Conservation (phyloP, 805 yeast species). For the Wickerhamomyces rabaulensis region DNA sequence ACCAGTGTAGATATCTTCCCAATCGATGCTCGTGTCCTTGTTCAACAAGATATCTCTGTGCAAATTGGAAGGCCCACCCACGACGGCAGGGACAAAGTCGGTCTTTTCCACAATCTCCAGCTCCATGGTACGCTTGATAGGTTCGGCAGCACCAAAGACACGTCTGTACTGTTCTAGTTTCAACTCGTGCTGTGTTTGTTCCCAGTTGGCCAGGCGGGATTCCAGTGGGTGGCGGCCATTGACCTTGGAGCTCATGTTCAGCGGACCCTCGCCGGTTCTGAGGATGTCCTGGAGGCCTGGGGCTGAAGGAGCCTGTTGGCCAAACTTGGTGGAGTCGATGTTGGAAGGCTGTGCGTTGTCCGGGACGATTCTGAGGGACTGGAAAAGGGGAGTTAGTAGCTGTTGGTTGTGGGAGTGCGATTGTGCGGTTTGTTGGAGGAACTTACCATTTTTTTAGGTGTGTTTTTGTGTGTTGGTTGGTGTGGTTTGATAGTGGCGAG, state of each 20-base stretch:
- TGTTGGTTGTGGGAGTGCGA: background rate
- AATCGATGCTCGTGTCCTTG: slow-evolving; percentile 73
- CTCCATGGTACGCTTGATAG: slow-evolving; percentile 90
- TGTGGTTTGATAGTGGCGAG: background rate
- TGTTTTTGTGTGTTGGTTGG: background rate
- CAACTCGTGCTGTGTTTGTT: slow-evolving; percentile 60
- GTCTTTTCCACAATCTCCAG: slow-evolving; percentile 62
- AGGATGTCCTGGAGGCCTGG: slow-evolving; percentile 68
- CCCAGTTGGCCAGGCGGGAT: slow-evolving; percentile 73
- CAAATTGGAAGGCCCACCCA: slow-evolving; percentile 54
- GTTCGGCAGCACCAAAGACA: slow-evolving; percentile 88
- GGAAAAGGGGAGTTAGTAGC: background rate
- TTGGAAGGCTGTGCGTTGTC: slow-evolving; percentile 36
- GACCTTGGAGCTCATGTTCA: slow-evolving; percentile 47
- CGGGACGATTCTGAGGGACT: slow-evolving; percentile 48
- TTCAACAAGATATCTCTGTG: slow-evolving; percentile 77
- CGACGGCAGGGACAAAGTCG: slow-evolving; percentile 59
- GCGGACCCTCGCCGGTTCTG: slow-evolving; percentile 59
- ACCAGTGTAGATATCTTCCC: slow-evolving; percentile 88
- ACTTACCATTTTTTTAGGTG: background rate
- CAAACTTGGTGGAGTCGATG: slow-evolving; percentile 47
- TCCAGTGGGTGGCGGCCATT: slow-evolving; percentile 87
- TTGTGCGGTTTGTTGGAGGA: background rate
- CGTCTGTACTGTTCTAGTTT: slow-evolving; percentile 76
- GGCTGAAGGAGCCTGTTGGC: slow-evolving; percentile 52